Percentiles rank a stretch among this genome's conserved stretches.
Conservation (phyloP, 805 yeast species). For the Yamadazyma olivae region DNA sequence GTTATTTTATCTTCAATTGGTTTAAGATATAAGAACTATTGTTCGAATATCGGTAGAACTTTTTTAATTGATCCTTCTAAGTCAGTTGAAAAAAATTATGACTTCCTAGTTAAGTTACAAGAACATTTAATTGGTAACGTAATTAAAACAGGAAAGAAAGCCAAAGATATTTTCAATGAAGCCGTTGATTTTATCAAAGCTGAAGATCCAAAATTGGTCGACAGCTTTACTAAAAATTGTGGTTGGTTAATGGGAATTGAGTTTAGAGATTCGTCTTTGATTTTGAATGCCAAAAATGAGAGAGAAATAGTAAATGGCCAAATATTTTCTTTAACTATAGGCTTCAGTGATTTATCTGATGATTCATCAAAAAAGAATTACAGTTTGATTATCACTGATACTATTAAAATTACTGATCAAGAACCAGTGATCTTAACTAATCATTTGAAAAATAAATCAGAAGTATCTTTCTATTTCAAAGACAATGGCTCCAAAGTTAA, state of each 20-base stretch:
- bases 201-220: conserved; percentile 61
- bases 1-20: conserved; percentile 84
- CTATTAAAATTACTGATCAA: conserved; percentile 63
- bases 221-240: conserved; percentile 67
- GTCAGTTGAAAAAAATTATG: conserved; percentile 76
- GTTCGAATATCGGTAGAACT: conserved; percentile 84
- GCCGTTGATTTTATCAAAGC: conserved; percentile 55
- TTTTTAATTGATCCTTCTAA: conserved; percentile 86
- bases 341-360: conserved; percentile 63
- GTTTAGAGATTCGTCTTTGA: conserved; percentile 74
- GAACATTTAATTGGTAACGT: conserved; percentile 50
- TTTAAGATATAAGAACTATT: conserved; percentile 81
- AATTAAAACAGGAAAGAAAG: conserved; percentile 65
- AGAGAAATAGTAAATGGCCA: conserved; percentile 68
- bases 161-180: conserved; percentile 64
- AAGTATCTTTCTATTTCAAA: conserved; percentile 81
- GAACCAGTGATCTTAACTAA: conserved; percentile 69
- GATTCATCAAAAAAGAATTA: conserved; percentile 49
- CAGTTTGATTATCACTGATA: conserved; percentile 75
- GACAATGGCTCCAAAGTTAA: conserved; percentile 45
- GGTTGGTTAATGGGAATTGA: conserved; percentile 92
- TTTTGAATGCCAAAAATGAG: conserved; percentile 71
- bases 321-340: conserved; percentile 71
- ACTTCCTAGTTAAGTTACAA: conserved; percentile 69
- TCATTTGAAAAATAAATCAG: conserved; percentile 67